Conservation (phyloP, 176 grass and related monocot genomes). For the Oryza glumipatula region DNA sequence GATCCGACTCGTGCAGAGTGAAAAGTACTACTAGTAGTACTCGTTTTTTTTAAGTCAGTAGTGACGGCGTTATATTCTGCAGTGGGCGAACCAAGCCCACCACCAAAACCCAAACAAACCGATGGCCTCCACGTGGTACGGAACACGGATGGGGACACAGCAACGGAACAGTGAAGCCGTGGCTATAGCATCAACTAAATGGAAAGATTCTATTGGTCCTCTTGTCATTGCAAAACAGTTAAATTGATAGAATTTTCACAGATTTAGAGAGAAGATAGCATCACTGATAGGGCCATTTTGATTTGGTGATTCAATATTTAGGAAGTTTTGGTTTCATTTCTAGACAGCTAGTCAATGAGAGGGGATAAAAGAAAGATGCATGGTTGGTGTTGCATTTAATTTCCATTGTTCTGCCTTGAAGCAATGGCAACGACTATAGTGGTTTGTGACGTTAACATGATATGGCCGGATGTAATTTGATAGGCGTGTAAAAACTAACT, state of each 20-base stretch:
- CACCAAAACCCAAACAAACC: too few relatives aligned
- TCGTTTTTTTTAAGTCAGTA: too few relatives aligned
- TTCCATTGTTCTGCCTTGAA: neutral
- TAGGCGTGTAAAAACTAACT: neutral
- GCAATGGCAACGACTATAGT: neutral
- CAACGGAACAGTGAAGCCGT: too few relatives aligned
- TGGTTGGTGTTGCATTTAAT: neutral
- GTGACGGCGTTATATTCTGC: too few relatives aligned
- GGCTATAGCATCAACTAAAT: neutral
- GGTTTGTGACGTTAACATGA: neutral
- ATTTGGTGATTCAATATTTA: neutral
- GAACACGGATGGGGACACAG: too few relatives aligned
- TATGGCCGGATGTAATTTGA: neutral
- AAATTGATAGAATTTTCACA: neutral
- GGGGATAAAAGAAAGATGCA: neutral
- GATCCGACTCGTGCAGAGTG: too few relatives aligned
- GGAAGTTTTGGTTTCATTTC: neutral
- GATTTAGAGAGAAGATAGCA: neutral
- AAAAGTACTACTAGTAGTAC: too few relatives aligned
- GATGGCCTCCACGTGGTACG: too few relatives aligned
- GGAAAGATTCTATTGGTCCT: neutral
- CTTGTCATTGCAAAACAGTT: neutral
- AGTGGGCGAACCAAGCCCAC: too few relatives aligned
- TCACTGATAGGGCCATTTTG: neutral
- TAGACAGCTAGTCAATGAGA: neutral